Base-by-base conservation (phyloP, 805 yeast species). In the Lipomyces sp. region DNA sequence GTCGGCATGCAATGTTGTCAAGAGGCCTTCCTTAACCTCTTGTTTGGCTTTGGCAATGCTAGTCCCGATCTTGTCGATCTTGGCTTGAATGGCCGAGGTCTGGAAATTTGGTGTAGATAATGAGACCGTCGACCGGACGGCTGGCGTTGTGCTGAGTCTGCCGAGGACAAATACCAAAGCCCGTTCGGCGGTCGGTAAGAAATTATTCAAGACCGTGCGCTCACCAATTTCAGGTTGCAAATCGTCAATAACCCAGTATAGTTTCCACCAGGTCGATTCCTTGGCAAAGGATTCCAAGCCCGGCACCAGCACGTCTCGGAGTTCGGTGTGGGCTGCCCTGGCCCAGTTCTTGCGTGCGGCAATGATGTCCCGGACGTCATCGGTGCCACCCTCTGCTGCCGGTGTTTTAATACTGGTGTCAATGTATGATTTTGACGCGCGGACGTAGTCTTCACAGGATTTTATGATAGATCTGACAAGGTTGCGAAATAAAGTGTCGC, bases 231-330 rank as follows among this genome's bases (percentile, higher is more conserved):
- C 50, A 10, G 45, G 72, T 50, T 76, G 74, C 2, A 79, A 73
- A 60, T 79, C 82, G 64, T 80, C 82, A 18, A 75, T 74, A 7
- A 72, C 69, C 62, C 67, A 73, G 63, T 77, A 79, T 34, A 79
- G 72, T 62, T 78, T 77, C 73, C 75, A 79, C 80, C 81, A 80
- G 2, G 79, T 30, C 68, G 67, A 62, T 66, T 60, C 1, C 45
- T 35, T 29, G 72, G 73, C 64, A 45, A 68, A 68, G 32, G 30
- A 13, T 11, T 13, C 59, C 13, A 79, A 63, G 8, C 73, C 69
- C 11, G 75, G 73, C 24, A 73, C 62, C 8, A 78, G 69, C n/a
- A 54, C 61, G 24, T 75, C 72, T 63, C 80, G 80, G 37, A 80
- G 74, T 68, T 79, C 82, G n/a, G 70, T 64, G 66, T 79, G 82